Conservation (phyloP, 73 alveolate genomes). For the Paramecium sonneborni region DNA sequence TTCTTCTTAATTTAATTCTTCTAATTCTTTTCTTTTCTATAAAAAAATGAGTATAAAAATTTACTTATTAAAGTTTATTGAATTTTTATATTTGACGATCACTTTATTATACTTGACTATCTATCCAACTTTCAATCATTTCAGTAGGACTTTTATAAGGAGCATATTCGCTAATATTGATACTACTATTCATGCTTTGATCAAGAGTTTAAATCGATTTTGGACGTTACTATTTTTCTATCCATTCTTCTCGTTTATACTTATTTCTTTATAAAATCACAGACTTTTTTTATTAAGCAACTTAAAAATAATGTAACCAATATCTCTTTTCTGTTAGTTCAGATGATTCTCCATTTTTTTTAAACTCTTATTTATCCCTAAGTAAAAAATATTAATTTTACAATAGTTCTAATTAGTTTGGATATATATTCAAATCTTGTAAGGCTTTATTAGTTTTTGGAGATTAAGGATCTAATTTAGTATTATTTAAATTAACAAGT, state of each 20-base stretch:
- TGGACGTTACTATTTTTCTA: not conserved
- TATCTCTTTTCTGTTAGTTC: not conserved
- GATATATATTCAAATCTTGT: not conserved
- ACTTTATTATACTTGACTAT: not conserved
- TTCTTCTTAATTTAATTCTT: not conserved
- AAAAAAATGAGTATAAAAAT: not conserved
- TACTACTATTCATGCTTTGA: conserved; percentile 17
- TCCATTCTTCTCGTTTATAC: conserved; percentile 18
- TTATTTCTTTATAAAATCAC: conserved; percentile 19
- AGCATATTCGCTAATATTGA: conserved; percentile 14
- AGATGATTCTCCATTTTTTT: not conserved
- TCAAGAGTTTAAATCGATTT: not conserved
- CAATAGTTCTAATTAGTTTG: not conserved
- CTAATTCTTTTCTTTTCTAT: not conserved
- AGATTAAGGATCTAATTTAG: not conserved
- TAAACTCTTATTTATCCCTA: not conserved
- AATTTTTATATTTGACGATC: not conserved
- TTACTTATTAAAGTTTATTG: not conserved
- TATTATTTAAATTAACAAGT: not conserved
- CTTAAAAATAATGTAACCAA: not conserved
- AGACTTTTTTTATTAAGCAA: not conserved
- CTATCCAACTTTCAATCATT: conserved; percentile 54
- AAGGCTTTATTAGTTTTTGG: conserved; percentile 21
- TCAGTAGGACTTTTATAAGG: conserved; percentile 59
- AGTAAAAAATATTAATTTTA: not conserved